Conservation (phyloP, 805 yeast genomes). For the Geotrichum ghanense region DNA sequence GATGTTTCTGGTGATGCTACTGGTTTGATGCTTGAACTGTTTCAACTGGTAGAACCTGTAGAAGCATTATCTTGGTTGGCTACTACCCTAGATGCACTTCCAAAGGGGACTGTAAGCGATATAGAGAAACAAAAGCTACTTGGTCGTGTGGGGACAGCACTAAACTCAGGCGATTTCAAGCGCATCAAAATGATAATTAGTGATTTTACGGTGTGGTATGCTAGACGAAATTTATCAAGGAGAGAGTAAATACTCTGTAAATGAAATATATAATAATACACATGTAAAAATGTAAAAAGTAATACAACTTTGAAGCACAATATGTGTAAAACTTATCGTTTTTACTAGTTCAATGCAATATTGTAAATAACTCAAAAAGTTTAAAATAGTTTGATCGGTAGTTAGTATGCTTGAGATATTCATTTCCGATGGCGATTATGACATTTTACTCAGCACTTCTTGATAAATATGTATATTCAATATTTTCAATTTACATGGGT, state of each 20-base stretch:
- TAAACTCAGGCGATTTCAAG: slow-evolving; percentile 54
- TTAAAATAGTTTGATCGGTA: no score
- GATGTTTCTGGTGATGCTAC: slow-evolving; percentile 66
- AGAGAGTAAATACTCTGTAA: background rate
- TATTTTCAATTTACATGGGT: no score
- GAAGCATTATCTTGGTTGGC: slow-evolving; percentile 53
- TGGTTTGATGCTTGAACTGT: slow-evolving; percentile 55
- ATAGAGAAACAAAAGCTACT: slow-evolving; percentile 60
- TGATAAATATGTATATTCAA: no score
- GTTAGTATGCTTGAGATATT: no score
- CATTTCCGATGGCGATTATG: no score
- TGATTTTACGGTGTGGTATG: slow-evolving; percentile 76
- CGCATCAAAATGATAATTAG: slow-evolving; percentile 59
- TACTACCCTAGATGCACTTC: slow-evolving; percentile 43
- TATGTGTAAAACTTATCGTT: no score
- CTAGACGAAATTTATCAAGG: slow-evolving; percentile 44
- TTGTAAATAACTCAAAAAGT: no score
- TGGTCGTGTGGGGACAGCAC: slow-evolving; percentile 15
- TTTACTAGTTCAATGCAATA: no score
- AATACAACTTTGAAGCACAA: no score
- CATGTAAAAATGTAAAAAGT: no score
- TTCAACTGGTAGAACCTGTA: slow-evolving; percentile 32
- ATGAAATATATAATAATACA: no score
- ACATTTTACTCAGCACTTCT: no score
- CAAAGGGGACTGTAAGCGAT: slow-evolving; percentile 48